Evolutionary conservation across 768 basidiomycete species (phyloP).

Genomic region (Lyophyllum shimeji): DNA sequence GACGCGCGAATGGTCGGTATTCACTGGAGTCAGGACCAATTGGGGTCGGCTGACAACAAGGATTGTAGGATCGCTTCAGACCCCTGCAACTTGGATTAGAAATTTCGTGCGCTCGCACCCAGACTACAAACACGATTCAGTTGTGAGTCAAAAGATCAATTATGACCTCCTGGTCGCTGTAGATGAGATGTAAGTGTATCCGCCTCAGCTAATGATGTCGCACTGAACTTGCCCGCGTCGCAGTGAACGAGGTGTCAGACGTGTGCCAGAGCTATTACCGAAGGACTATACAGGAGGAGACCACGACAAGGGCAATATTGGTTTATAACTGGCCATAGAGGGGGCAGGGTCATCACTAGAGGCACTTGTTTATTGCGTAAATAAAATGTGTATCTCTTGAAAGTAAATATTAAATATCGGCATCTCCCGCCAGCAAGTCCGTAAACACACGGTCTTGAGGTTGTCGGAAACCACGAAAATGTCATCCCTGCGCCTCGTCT

Average conservation of each 20-base stretch:
- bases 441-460: conserved; percentile 40
- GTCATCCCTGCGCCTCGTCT: conserved; percentile 74
- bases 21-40: neutral
- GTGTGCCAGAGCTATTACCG: conserved; percentile 65
- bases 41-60: neutral
- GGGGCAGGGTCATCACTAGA: no score
- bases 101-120: conserved; percentile 90
- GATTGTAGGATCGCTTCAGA: conserved; percentile 67
- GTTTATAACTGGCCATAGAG: conserved; percentile 30
- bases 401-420: conserved; percentile 12
- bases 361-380: neutral
- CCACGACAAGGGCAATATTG: conserved; percentile 45
- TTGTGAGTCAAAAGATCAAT: conserved; percentile 87
- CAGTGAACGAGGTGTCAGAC: conserved; percentile 69
- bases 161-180: conserved; percentile 89
- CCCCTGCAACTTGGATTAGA: conserved; percentile 92
- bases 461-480: conserved; percentile 40
- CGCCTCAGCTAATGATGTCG: neutral
- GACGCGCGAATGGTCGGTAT: conserved; percentile 74
- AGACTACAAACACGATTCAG: conserved; percentile 90
- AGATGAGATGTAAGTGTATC: conserved; percentile 80
- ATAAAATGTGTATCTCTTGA: neutral
- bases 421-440: conserved; percentile 29
- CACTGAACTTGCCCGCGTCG: conserved; percentile 5
- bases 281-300: conserved; percentile 50